Evolutionary conservation across 2,329 filamentous ascomycete genomes (phyloP).

Genomic region (Penicillium vulpinum): DNA sequence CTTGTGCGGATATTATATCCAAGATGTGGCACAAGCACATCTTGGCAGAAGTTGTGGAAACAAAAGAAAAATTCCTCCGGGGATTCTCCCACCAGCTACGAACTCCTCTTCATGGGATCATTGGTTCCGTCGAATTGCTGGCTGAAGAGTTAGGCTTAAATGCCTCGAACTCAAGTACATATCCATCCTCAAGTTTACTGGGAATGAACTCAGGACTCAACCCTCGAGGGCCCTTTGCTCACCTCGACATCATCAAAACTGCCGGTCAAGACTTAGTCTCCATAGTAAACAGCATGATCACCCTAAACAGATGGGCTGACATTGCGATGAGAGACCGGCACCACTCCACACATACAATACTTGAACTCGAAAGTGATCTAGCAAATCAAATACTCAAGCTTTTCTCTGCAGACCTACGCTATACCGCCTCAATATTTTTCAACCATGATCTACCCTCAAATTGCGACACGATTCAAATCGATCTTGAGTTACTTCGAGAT

Average conservation of each 20-base stretch:
- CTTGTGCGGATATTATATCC: slow-evolving; percentile 9
- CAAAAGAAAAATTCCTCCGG: slow-evolving; percentile 16
- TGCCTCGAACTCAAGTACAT: too few species aligned
- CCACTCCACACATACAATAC: slow-evolving; percentile 1
- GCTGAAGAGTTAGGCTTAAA: background rate
- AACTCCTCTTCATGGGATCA: slow-evolving; percentile 14
- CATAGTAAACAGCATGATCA: slow-evolving; percentile 15
- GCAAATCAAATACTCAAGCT: background rate
- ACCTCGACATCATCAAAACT: slow-evolving; percentile 15
- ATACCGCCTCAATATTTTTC: slow-evolving; percentile 4
- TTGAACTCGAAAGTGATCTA: slow-evolving; percentile 10
- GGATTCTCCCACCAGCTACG: slow-evolving; percentile 17
- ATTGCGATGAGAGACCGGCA: slow-evolving; percentile 15
- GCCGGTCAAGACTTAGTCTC: slow-evolving; percentile 11
- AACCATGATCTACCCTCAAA: background rate
- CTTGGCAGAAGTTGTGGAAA: slow-evolving; percentile 8
- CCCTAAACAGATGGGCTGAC: slow-evolving; percentile 15
- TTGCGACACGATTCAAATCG: background rate
- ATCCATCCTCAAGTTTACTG: too few species aligned
- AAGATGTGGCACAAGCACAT: slow-evolving; percentile 13
- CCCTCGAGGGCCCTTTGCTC: background rate
- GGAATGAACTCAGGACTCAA: too few species aligned
- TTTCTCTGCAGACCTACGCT: slow-evolving; percentile 5
- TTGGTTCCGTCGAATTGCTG: slow-evolving; percentile 10
- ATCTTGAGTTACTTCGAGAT: slow-evolving; percentile 10